A percentile compares a stretch with the other conserved stretches of the same genome.
Conservation (phyloP, 2,329 filamentous ascomycete genomes). For the Cryphonectria parasitica region DNA sequence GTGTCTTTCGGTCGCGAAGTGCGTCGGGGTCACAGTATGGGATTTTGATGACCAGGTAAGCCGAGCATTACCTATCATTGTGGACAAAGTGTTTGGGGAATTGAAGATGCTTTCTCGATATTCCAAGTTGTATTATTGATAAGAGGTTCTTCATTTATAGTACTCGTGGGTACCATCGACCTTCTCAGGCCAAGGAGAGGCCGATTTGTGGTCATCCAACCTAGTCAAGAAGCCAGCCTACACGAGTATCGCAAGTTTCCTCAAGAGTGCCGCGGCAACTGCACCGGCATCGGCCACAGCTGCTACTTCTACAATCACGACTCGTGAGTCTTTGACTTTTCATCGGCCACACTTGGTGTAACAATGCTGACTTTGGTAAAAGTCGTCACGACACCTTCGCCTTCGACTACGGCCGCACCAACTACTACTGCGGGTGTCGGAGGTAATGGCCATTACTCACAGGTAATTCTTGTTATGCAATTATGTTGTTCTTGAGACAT, state of each 20-base stretch:
- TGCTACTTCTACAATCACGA: background rate
- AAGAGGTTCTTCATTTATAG: conserved; percentile 7
- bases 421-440: conserved; percentile 7
- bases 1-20: conserved; percentile 41
- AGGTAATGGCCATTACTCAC: conserved; percentile 1
- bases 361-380: background rate
- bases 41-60: conserved; percentile 43
- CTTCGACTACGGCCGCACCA: conserved; percentile 1
- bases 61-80: background rate
- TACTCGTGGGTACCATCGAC: conserved; percentile 45
- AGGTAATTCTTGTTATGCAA: background rate
- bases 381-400: background rate
- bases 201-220: conserved; percentile 42
- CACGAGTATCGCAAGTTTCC: conserved; percentile 30
- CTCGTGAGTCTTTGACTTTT: background rate
- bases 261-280: conserved; percentile 17
- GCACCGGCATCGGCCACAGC: background rate
- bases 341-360: background rate
- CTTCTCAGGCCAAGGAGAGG: conserved; percentile 43
- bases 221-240: conserved; percentile 44
- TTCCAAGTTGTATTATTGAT: background rate
- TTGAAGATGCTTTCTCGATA: background rate
- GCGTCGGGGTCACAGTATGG: conserved; percentile 49
- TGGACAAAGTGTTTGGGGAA: background rate
- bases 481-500: background rate